Conservation (phyloP, 192 early-diverging fungal species). For the Linnemannia zychae region DNA sequence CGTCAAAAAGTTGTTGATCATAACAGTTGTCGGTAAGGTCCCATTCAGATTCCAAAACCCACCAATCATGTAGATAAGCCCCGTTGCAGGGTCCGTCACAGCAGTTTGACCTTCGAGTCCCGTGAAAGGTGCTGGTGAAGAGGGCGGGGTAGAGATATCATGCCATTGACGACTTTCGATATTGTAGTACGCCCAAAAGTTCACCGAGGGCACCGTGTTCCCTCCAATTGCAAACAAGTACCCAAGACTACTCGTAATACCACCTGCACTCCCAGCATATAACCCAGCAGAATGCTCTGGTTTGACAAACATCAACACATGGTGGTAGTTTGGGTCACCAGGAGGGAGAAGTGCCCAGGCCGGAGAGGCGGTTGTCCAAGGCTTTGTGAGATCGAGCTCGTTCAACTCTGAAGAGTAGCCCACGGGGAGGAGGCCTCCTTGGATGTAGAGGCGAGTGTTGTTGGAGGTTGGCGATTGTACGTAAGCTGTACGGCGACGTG, state of each 20-base stretch:
- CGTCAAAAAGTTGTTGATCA: constrained; percentile 27
- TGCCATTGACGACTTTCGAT: background rate
- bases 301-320: constrained; percentile 13
- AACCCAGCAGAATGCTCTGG: constrained; percentile 17
- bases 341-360: constrained; percentile 2
- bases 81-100: constrained; percentile 21
- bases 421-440: constrained; percentile 18
- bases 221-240: constrained; percentile 24
- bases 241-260: background rate
- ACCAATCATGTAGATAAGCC: constrained; percentile 38
- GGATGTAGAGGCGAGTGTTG: constrained; percentile 26
- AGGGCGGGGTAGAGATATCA: background rate
- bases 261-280: background rate
- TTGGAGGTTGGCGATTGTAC: background rate
- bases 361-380: constrained; percentile 18
- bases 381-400: constrained; percentile 17
- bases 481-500: background rate
- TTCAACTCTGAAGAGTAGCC: constrained; percentile 16
- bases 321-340: constrained; percentile 16
- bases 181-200: background rate
- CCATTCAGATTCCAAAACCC: constrained; percentile 17
- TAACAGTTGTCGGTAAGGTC: background rate
- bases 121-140: background rate
- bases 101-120: constrained; percentile 25
- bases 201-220: background rate